These are phyloP conservation scores for Pittosporum tobira DNA, from an alignment of 129 eudicot genomes.

Conservation along the genomic window DNA sequence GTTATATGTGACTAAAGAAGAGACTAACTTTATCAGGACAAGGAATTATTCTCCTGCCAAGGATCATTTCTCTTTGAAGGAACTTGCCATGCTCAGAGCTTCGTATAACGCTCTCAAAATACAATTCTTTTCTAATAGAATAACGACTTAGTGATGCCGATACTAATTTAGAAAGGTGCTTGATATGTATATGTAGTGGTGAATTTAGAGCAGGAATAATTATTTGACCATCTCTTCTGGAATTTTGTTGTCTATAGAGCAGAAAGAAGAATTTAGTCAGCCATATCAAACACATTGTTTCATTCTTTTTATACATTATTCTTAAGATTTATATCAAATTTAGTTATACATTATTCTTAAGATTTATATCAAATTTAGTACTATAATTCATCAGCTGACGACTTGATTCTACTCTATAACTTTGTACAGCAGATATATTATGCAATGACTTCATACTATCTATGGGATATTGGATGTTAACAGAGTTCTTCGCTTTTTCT, in stretches of 20 bases:
- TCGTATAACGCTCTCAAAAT: no score
- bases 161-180: conserved; percentile 6
- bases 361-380: no score
- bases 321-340: not conserved
- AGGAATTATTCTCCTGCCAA: conserved; percentile 16
- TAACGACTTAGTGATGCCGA: conserved; percentile 12
- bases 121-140: conserved; percentile 5
- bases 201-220: not conserved
- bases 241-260: not conserved
- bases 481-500: no score
- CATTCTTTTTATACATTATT: conserved; percentile 4
- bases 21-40: conserved; percentile 11
- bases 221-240: no score
- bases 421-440: no score
- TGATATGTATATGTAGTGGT: not conserved
- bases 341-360: no score
- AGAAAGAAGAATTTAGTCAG: not conserved
- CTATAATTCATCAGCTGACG: no score
- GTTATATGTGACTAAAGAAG: not conserved
- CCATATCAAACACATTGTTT: conserved; percentile 1
- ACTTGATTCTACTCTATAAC: no score
- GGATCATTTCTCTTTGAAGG: no score
- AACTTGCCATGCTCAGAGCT: conserved; percentile 11
- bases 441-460: no score
- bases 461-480: no score